phyloP scores from a whole-genome alignment of 1,284 basidiomycete genomes.

The Somion occarium region DNA sequence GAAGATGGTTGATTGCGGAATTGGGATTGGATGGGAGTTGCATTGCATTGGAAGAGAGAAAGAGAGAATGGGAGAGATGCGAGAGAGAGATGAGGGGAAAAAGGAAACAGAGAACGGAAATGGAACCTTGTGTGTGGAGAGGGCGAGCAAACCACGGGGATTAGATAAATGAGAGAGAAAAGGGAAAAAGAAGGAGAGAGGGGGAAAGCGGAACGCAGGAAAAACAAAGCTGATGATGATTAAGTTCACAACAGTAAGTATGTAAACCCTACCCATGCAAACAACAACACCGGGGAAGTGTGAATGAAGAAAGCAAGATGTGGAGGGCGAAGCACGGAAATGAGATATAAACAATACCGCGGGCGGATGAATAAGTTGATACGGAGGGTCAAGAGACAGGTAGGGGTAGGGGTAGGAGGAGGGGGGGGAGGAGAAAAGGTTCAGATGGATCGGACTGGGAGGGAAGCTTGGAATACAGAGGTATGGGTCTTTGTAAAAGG shows the following conservation, averaged over 20 bases:
- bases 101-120: no score
- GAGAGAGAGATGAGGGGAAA: not conserved
- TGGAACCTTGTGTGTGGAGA: no score
- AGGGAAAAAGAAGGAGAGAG: no score
- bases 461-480: not conserved
- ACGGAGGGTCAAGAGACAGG: not conserved
- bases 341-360: not conserved
- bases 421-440: not conserved
- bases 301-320: not conserved
- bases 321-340: not conserved
- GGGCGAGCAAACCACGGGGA: no score
- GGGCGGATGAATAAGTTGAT: not conserved
- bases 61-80: not conserved
- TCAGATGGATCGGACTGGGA: not conserved
- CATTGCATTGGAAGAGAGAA: not conserved
- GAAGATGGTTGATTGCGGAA: not conserved
- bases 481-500: not conserved
- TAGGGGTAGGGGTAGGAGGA: not conserved
- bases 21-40: not conserved
- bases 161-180: no score
- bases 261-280: not conserved
- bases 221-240: not conserved
- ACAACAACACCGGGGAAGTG: not conserved
- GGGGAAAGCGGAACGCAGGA: not conserved
- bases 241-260: conserved; percentile 1